Base-by-base conservation (phyloP, 495 filamentous ascomycete species). In the Monascus purpureus region DNA sequence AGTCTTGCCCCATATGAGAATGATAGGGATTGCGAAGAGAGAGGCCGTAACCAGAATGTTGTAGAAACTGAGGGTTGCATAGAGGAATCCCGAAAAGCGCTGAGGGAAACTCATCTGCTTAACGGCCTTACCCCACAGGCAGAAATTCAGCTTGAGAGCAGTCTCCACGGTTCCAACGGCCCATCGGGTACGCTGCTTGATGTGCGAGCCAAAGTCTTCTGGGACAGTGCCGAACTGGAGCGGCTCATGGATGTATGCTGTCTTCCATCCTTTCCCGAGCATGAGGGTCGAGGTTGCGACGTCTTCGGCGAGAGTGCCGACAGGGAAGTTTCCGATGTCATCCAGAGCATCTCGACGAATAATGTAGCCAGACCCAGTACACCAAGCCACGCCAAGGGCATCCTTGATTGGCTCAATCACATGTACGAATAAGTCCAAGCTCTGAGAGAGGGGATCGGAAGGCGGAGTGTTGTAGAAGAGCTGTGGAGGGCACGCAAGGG, bases 161-260 rank as follows among this genome's bases (percentile, higher is more conserved):
- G 52, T 66, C 25, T 65, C 53, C 8, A 66, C 51, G 9, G 57
- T 63, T 28, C 62, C 61, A 33, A 55, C 53, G 13, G 52, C 57
- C 63, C 65, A 71, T 30, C 64, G 55, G 8, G 59, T 64, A 19
- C 65, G 52, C 46, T 71, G 67, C 45, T 69, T 71, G 23, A 70
- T 41, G 33, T 68, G 64, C 24, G 54, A 52, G 28, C 46, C 49
- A 32, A 51, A 64, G 17, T 61, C 50, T 8, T 65, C 68, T 0
- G 68, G 68, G 2, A 68, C 61, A 4, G 53, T 58, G 23, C 68
- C 68, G 32, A 50, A 68, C 46, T 72, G 68, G 3, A 71, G 47
- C 1, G 50, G 47, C 38, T 73, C 68, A 25, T 63, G 59, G 17
- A 68, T 43, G 37, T 59, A 69, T 6, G 58, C 61, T 2, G 61